A percentile compares a stretch with the other conserved stretches of the same genome.
Evolutionary conservation across 2,329 filamentous ascomycete species (phyloP).

Genomic region (Fusarium sp.): DNA sequence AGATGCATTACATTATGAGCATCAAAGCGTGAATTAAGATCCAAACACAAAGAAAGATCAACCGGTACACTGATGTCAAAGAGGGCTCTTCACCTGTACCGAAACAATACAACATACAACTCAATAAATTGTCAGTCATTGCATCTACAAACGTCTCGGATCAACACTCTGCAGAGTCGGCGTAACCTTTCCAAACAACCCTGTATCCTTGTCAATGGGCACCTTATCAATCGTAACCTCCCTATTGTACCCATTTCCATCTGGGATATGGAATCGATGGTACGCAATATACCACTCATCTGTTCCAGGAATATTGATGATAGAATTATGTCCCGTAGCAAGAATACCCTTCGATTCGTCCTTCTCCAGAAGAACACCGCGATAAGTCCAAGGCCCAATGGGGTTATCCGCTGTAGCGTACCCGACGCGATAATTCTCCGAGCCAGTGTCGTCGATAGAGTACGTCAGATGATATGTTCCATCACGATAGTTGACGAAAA

Average conservation of each 20-base stretch:
- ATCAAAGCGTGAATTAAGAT: no score
- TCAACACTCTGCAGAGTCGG: constrained; percentile 36
- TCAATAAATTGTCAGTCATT: fast-evolving
- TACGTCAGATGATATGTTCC: constrained; percentile 59
- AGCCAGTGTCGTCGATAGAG: constrained; percentile 58
- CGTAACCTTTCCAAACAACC: constrained; percentile 50
- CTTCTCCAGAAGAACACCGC: constrained; percentile 55
- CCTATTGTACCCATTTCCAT: constrained; percentile 54
- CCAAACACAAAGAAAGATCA: no score
- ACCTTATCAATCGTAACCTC: constrained; percentile 56
- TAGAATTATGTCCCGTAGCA: constrained; percentile 56
- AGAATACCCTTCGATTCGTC: constrained; percentile 53
- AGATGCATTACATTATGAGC: no score
- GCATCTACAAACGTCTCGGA: not conserved
- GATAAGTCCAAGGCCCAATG: constrained; percentile 57
- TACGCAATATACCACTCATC: constrained; percentile 62
- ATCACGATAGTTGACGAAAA: constrained; percentile 55
- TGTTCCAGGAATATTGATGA: constrained; percentile 56
- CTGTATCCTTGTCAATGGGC: constrained; percentile 49
- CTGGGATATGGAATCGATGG: constrained; percentile 57
- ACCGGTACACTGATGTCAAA: no score
- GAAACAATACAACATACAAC: fast-evolving
- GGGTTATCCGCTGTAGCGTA: constrained; percentile 52
- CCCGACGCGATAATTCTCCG: constrained; percentile 56
- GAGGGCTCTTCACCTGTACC: not conserved